A percentile compares a stretch with the other conserved stretches of the same genome.
These are phyloP conservation scores for Heterobasidion irregulare DNA, from an alignment of 1,284 basidiomycete genomes.

Conservation along the genomic window DNA sequence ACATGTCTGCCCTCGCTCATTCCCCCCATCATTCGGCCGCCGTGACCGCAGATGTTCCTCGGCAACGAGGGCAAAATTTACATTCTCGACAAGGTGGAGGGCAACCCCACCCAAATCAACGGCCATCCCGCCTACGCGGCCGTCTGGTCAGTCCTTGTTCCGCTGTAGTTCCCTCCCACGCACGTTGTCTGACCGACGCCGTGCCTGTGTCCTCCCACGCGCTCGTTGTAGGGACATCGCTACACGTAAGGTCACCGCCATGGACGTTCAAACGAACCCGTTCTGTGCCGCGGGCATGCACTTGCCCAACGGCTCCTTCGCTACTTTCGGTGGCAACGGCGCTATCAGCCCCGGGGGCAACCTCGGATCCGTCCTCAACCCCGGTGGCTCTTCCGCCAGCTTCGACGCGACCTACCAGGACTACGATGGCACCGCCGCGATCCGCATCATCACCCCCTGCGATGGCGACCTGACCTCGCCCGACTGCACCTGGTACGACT, in stretches of 20 bases:
- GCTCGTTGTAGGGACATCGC: neutral
- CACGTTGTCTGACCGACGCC: neutral
- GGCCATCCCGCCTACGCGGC: constrained; percentile 31
- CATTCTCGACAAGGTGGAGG: constrained; percentile 41
- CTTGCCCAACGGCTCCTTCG: constrained; percentile 32
- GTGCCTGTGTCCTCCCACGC: neutral
- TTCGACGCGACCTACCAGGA: constrained; percentile 59
- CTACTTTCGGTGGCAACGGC: constrained; percentile 45
- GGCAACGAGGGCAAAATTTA: constrained; percentile 34
- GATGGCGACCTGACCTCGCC: constrained; percentile 38
- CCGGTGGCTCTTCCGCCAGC: constrained; percentile 28
- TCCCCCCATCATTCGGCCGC: no score
- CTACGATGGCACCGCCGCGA: constrained; percentile 57
- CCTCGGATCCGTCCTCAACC: constrained; percentile 26
- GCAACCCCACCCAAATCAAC: constrained; percentile 42
- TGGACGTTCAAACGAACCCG: constrained; percentile 75
- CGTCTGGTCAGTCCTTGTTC: constrained; percentile 19
- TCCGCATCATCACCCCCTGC: constrained; percentile 75
- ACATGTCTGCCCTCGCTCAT: neutral
- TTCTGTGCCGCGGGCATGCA: constrained; percentile 76
- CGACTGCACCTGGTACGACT: constrained; percentile 75
- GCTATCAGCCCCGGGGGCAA: constrained; percentile 65
- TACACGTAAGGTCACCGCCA: constrained; percentile 28
- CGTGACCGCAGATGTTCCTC: constrained; percentile 29
- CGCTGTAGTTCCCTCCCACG: no score